Conservation (phyloP, 2,329 filamentous ascomycete genomes). For the Cladophialophora yegresii region DNA sequence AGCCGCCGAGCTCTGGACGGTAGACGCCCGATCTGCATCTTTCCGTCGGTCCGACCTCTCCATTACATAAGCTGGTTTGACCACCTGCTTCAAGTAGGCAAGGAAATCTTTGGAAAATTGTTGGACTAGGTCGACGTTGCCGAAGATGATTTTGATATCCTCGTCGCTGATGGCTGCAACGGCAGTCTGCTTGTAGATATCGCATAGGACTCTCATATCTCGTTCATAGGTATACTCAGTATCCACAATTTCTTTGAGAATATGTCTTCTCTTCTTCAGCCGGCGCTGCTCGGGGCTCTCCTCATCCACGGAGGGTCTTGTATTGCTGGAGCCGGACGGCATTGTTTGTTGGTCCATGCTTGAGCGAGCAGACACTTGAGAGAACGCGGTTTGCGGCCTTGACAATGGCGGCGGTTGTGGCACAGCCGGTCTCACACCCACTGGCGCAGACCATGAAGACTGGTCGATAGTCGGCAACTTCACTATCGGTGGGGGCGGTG, state of each 20-base stretch:
- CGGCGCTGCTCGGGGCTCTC: slow-evolving; percentile 61
- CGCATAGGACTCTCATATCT: slow-evolving; percentile 95
- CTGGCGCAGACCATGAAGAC: slow-evolving; percentile 27
- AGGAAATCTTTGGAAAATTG: slow-evolving; percentile 80
- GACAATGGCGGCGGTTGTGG: slow-evolving; percentile 17
- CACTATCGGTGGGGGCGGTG: slow-evolving; percentile 32
- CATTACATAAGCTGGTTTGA: slow-evolving; percentile 75
- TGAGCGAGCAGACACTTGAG: slow-evolving; percentile 29
- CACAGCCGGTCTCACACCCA: slow-evolving; percentile 17
- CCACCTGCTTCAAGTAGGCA: slow-evolving; percentile 76
- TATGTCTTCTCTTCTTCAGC: slow-evolving; percentile 76
- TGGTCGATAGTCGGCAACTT: slow-evolving; percentile 29
- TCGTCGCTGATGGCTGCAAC: slow-evolving; percentile 76
- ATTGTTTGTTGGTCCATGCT: slow-evolving; percentile 24
- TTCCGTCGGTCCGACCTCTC: slow-evolving; percentile 57
- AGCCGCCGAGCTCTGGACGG: slow-evolving; percentile 48
- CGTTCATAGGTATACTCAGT: slow-evolving; percentile 89
- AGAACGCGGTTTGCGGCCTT: slow-evolving; percentile 27
- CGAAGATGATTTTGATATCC: slow-evolving; percentile 87
- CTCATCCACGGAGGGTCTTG: slow-evolving; percentile 27
- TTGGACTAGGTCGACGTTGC: slow-evolving; percentile 88
- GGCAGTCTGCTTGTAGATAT: slow-evolving; percentile 95
- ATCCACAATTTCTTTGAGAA: slow-evolving; percentile 88
- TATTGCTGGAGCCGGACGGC: slow-evolving; percentile 18
- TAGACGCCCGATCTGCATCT: slow-evolving; percentile 53